Base-by-base conservation (phyloP, 805 yeast genomes). In the Nakazawaea siamensis region DNA sequence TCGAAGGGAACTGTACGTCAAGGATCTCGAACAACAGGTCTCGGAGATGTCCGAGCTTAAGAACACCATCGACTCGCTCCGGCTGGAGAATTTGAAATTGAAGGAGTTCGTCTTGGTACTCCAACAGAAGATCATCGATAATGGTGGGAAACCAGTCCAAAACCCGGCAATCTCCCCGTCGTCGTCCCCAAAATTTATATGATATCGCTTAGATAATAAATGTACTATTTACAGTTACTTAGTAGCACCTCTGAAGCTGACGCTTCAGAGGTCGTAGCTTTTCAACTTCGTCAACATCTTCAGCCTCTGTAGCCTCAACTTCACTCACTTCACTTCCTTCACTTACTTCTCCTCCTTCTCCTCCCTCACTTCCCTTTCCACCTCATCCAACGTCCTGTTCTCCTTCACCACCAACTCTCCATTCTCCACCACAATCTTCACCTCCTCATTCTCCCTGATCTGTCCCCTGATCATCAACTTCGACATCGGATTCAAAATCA, bases 401-500 rank as follows among this genome's bases (percentile, higher is more conserved):
- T 31, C 32, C n/a, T 31, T 27, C 11, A 37, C 39, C 6, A 32
- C 33, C 29, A 37, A 28, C 9, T 37, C 23, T 3, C 40, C 72
- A 35, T 64, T 54, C 30, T 61, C 54, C 15, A 73, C 76, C 20
- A 51, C 57, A 19, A 80, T 73, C 4, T 55, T 47, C 5, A 79
- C 80, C 3, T 62, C 61, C 47, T 76, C 83, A 29, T 69, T 74
- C 31, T 67, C 57, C 42, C 64, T 69, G 10, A 90, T 66, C 48
- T 82, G 82, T 3, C 97, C 97, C 51, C 76, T 77, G 42, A 92
- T 73, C 65, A 92, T 53, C 47, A 70, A 62, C 49, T 73, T 67
- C 3, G 97, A 94, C 73, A 92, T 69, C 17, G 97, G 95, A 53
- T 88, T 88, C 56, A 92, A 65, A n/a, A 92, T 54, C 43, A 70